phyloP scores from a whole-genome alignment of 305 asterid genomes.

The Ajuga reptans region DNA sequence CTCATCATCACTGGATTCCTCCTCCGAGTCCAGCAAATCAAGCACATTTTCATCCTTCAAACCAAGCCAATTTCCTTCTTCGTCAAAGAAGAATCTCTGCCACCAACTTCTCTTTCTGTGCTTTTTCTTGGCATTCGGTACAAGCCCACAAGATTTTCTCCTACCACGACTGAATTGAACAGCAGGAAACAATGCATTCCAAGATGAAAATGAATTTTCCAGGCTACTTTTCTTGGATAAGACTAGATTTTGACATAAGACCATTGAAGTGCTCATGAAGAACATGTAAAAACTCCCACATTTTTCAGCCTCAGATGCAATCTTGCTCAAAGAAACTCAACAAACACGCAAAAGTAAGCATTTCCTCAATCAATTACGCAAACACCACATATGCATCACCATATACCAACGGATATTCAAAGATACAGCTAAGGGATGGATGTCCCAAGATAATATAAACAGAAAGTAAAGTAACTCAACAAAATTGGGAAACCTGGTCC shows the following conservation, averaged over 20 bases:
- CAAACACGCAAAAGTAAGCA: constrained; percentile 24
- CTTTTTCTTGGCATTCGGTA: constrained; percentile 64
- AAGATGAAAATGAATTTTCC: constrained; percentile 24
- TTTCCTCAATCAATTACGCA: constrained; percentile 29
- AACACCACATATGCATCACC: constrained; percentile 31
- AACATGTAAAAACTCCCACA: constrained; percentile 54
- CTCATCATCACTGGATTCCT: constrained; percentile 40
- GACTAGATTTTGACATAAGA: constrained; percentile 50
- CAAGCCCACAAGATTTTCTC: constrained; percentile 43
- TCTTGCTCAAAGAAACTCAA: constrained; percentile 29
- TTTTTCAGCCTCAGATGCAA: constrained; percentile 56
- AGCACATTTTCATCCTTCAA: constrained; percentile 68
- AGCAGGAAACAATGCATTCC: constrained; percentile 26
- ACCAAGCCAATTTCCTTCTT: constrained; percentile 89
- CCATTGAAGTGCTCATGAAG: constrained; percentile 87
- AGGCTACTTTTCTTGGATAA: constrained; percentile 28
- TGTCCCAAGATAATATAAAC: not conserved
- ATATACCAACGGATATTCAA: constrained; percentile 22
- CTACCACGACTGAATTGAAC: constrained; percentile 36
- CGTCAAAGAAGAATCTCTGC: constrained; percentile 72
- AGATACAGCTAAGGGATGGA: constrained; percentile 2
- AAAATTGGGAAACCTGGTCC: constrained; percentile 23
- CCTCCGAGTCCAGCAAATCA: constrained; percentile 56
- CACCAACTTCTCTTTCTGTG: constrained; percentile 67
- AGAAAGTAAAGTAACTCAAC: not conserved